Percentiles rank a stretch among this genome's conserved stretches.
Conservation (phyloP, 768 basidiomycete species). For the Leccinum longicurvipes region DNA sequence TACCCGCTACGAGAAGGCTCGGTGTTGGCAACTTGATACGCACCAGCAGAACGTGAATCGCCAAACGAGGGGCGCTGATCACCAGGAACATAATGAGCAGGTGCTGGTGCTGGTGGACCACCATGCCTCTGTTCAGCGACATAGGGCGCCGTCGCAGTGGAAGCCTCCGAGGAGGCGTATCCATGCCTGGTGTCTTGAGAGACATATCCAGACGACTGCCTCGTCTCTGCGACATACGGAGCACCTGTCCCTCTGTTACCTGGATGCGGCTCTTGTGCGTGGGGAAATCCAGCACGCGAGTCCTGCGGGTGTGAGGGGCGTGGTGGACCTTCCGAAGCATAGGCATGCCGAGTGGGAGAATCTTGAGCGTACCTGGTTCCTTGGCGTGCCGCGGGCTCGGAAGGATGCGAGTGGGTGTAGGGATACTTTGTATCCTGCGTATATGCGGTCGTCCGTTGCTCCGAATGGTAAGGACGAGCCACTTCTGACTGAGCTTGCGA, state of each 20-base stretch:
- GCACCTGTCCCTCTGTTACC: conserved; percentile 4
- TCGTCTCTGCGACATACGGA: conserved; percentile 17
- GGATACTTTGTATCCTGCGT: conserved; percentile 23
- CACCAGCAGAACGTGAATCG: conserved; percentile 20
- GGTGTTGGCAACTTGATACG: conserved; percentile 9
- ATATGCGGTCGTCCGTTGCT: conserved; percentile 21
- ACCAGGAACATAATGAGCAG: conserved; percentile 15
- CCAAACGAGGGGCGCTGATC: conserved; percentile 21
- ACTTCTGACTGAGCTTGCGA: conserved; percentile 15
- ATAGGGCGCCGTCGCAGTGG: conserved; percentile 15
- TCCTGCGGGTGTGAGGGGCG: conserved; percentile 17
- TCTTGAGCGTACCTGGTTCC: conserved; percentile 15
- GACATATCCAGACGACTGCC: conserved; percentile 19
- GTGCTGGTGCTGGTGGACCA: conserved; percentile 6
- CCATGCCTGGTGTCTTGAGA: conserved; percentile 22
- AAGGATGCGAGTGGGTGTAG: conserved; percentile 19
- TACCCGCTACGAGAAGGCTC: conserved; percentile 16
- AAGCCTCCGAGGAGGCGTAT: conserved; percentile 16
- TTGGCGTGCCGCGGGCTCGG: conserved; percentile 16
- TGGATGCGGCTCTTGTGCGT: conserved; percentile 19
- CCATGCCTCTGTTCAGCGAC: conserved; percentile 20
- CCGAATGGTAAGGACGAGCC: conserved; percentile 16
- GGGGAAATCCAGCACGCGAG: conserved; percentile 14
- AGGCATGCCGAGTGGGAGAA: conserved; percentile 12
- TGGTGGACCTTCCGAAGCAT: conserved; percentile 13